phyloP scores from a whole-genome alignment of 1,139 yeast species.

The Kurtzmaniella natalensis region DNA sequence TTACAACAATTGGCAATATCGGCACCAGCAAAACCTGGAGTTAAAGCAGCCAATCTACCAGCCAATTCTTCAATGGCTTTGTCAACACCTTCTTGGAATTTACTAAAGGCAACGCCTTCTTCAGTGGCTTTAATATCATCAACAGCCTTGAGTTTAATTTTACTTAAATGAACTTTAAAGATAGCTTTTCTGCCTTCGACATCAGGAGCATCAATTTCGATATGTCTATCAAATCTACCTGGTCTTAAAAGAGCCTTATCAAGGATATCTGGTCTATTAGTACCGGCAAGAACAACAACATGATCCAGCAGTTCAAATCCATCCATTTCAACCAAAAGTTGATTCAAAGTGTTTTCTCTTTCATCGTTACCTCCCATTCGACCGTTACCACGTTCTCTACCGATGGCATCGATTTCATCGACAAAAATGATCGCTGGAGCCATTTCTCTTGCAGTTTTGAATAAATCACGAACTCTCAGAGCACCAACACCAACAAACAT shows the following conservation, averaged over 20 bases:
- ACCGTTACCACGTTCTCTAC: slow-evolving; percentile 71
- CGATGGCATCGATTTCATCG: slow-evolving; percentile 84
- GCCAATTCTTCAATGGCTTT: slow-evolving; percentile 56
- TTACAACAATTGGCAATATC: slow-evolving; percentile 82
- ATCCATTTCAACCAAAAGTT: slow-evolving; percentile 79
- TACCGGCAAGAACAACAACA: slow-evolving; percentile 79
- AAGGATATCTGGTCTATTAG: slow-evolving; percentile 74
- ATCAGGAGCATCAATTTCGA: slow-evolving; percentile 70
- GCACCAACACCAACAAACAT: slow-evolving; percentile 88
- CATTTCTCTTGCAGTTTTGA: slow-evolving; percentile 73
- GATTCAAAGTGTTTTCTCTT: slow-evolving; percentile 76
- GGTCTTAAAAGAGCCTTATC: slow-evolving; percentile 79
- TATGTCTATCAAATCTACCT: slow-evolving; percentile 79
- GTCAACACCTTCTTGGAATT: slow-evolving; percentile 44
- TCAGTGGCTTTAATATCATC: slow-evolving; percentile 39
- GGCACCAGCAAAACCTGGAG: slow-evolving; percentile 86
- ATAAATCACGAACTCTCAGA: slow-evolving; percentile 74
- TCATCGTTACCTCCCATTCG: slow-evolving; percentile 71
- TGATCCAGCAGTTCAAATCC: slow-evolving; percentile 74
- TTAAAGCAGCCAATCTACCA: slow-evolving; percentile 71
- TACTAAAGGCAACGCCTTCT: slow-evolving; percentile 40
- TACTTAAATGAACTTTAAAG: slow-evolving; percentile 63
- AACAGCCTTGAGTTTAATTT: slow-evolving; percentile 41
- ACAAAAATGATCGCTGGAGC: slow-evolving; percentile 79
- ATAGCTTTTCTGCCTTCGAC: slow-evolving; percentile 75